phyloP scores from a whole-genome alignment of 192 early-diverging fungal genomes.

The Spizellomyces punctatus region DNA sequence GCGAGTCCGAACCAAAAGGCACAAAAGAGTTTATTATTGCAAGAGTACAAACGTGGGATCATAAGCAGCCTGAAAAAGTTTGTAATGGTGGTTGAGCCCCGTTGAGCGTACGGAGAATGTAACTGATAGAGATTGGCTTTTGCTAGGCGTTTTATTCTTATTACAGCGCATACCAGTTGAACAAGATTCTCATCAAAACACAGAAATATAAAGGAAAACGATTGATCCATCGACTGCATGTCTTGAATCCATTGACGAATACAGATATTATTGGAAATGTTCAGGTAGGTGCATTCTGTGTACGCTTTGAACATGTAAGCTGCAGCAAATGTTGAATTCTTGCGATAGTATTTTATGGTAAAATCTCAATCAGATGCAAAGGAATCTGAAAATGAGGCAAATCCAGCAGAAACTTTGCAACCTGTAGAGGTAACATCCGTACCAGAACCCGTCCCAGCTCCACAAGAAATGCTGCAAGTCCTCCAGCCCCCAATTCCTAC shows the following conservation, averaged over 20 bases:
- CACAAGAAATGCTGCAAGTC: too few relatives aligned
- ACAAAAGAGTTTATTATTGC: slow-evolving; percentile 62
- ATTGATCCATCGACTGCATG: slow-evolving; percentile 61
- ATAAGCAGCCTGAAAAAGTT: slow-evolving; percentile 55
- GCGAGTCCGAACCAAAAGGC: slow-evolving; percentile 37
- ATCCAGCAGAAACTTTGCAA: too few relatives aligned
- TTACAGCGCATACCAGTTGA: slow-evolving; percentile 62
- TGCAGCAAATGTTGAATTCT: too few relatives aligned
- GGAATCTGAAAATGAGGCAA: too few relatives aligned
- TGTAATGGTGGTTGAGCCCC: neutral
- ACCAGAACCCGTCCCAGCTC: too few relatives aligned
- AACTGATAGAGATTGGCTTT: neutral
- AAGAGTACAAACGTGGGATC: slow-evolving; percentile 60
- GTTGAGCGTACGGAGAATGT: slow-evolving; percentile 11
- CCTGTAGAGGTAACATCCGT: too few relatives aligned
- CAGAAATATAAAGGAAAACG: slow-evolving; percentile 62
- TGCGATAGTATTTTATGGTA: slow-evolving; percentile 52
- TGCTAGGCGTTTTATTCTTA: slow-evolving; percentile 54
- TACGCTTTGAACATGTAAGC: neutral
- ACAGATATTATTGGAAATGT: slow-evolving; percentile 69
- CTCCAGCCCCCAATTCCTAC: too few relatives aligned
- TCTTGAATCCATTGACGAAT: slow-evolving; percentile 64
- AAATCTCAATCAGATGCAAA: neutral
- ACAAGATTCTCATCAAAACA: slow-evolving; percentile 67
- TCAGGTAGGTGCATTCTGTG: slow-evolving; percentile 8